Base-by-base conservation (phyloP, 768 basidiomycete genomes). In the Tricholomella constricta region DNA sequence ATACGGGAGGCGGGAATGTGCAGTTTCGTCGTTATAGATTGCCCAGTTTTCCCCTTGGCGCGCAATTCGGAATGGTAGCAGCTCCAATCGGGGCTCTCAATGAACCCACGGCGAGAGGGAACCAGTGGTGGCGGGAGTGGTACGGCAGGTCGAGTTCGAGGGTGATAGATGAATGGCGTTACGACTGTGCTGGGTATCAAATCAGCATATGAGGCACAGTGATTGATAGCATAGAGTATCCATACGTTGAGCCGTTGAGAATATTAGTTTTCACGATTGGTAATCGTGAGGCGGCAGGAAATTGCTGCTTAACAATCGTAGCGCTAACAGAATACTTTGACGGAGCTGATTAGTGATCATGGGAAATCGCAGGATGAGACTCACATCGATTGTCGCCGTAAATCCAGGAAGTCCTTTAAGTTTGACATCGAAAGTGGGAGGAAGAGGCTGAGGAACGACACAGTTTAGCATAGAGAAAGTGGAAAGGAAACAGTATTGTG, bases 401-500 rank as follows among this genome's bases (percentile, higher is more conserved):
- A 91, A 89, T 1, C 89, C 89, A 9, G 89, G 89, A 6, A 90
- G 65, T 3, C 88, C 88, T 11, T 80, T 78, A 15, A 91, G 71
- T 56, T 84, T 86, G 14, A 85, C 82, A 51, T 82, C 74, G 55
- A 83, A 85, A 11, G 82, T 87, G 1, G 89, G 89, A 19, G 89
- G 89, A 20, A 91, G 72, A 38, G 82, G 75, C 88, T 90, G 49
- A 27, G 51, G 41, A 22, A 37, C 7, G 11, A 48, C n/a, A 3
- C n/a, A 40, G 29, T 35, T 54, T 41, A 48, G 26, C 36, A 45
- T 23, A 56, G 32, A 53, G 26, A 61, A 25, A 17, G 14, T 15
- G 22, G 20, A 20, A 54, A 32, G 4, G 50, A 22, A 40, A 27
- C 22, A 29, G 41, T 23, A 32, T 44, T 38, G 29, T 2, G 14